phyloP scores from a whole-genome alignment of 805 yeast species.

The Sungouiella blattae region DNA sequence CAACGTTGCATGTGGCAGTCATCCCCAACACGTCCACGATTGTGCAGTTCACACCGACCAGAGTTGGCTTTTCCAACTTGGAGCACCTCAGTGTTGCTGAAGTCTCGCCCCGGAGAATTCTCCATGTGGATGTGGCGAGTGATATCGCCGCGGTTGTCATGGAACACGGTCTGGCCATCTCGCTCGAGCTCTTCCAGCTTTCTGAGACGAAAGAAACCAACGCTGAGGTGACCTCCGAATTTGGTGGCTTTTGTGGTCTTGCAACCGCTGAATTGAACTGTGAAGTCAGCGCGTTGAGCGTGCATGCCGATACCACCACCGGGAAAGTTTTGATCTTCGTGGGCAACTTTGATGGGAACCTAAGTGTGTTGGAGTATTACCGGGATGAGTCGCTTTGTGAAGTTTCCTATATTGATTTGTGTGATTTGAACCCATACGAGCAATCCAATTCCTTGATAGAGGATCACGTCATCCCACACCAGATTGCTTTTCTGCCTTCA shows the following conservation, averaged over 20 bases:
- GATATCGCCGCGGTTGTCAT: slow-evolving; percentile 1
- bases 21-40: slow-evolving; percentile 12
- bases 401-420: not conserved
- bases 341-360: slow-evolving; percentile 2
- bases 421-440: not conserved
- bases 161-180: not conserved
- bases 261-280: not conserved
- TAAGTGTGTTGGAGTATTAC: not conserved
- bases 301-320: not conserved
- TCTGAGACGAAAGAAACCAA: not conserved
- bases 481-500: not conserved
- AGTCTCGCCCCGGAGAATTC: slow-evolving; percentile 2
- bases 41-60: slow-evolving; percentile 25
- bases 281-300: slow-evolving; percentile 2
- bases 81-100: slow-evolving; percentile 1
- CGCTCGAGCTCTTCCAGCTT: not conserved
- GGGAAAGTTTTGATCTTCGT: not conserved
- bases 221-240: not conserved
- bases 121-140: slow-evolving; percentile 5
- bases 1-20: slow-evolving; percentile 15
- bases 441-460: not conserved
- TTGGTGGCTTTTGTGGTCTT: no score
- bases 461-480: slow-evolving; percentile 4
- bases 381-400: not conserved
- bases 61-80: slow-evolving; percentile 21